phyloP scores from a whole-genome alignment of 495 filamentous ascomycete genomes.

The Aspergillus sclerotioniger region DNA sequence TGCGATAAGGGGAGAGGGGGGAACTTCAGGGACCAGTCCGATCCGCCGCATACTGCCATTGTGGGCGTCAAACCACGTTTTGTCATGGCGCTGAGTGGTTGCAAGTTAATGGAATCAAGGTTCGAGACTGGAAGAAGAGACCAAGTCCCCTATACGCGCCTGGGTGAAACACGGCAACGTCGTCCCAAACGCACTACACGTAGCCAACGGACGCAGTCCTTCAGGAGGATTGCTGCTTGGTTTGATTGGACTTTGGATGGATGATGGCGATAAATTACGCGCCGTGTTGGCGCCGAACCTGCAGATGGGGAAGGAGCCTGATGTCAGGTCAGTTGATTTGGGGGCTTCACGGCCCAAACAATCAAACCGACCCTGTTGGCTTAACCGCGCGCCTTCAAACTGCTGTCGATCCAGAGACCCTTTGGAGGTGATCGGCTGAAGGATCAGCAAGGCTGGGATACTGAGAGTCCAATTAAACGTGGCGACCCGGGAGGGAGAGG shows the following conservation, averaged over 20 bases:
- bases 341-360: conserved; percentile 3
- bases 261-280: conserved; percentile 31
- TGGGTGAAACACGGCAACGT: conserved; percentile 32
- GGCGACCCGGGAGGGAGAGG: background rate
- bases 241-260: conserved; percentile 18
- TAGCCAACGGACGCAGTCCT: background rate
- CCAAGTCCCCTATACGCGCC: conserved; percentile 32
- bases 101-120: conserved; percentile 1
- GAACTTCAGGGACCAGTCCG: conserved; percentile 11
- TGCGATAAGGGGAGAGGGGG: conserved; percentile 10
- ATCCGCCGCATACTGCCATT: conserved; percentile 12
- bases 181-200: conserved; percentile 20
- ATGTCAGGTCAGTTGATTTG: conserved; percentile 23
- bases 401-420: background rate
- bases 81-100: conserved; percentile 16
- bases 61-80: conserved; percentile 18
- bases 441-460: background rate
- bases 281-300: conserved; percentile 34
- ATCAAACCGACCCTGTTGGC: background rate
- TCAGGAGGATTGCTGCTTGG: conserved; percentile 21
- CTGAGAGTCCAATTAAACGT: background rate
- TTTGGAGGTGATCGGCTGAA: background rate
- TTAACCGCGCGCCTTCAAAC: background rate
- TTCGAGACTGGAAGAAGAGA: conserved; percentile 31
- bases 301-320: conserved; percentile 13